Evolutionary conservation across 1,139 yeast genomes (phyloP), one percentile per base, ranked within the genome.

Genomic region (Candida neerlandica): DNA sequence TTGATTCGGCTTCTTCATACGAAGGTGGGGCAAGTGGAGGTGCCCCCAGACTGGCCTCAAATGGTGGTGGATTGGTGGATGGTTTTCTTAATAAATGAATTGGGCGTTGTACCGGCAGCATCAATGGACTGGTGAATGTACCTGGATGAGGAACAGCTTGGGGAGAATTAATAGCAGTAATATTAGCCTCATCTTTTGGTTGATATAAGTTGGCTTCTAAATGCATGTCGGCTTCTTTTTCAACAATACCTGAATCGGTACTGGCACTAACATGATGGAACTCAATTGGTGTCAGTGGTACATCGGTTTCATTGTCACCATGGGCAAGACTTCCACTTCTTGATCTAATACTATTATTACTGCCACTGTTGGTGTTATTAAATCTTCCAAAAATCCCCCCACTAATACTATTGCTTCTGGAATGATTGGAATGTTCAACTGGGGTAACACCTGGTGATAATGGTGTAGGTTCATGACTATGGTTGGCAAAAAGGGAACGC

Each of bases 191-290:
- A 27, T 58, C 59, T 7, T 60, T 75, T 0, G 94, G 94, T 57
- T 79, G 77, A 61, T 83, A 86, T 15, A 86, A 61, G 58, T 87
- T 86, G 1, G 91, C 75, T 21, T 77, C 79, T 26, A 82, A 60
- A 60, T 81, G 83, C 66, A 79, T 73, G 46, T 73, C 69, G 1
- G 61, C 58, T 43, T 73, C 78, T 45, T 50, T 44, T 43, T 51
- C 54, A 21, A 44, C 39, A 2, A 39, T 47, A 14, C 47, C 50
- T 30, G 70, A 75, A 35, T 71, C 75, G 44, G 67, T 64, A 49
- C 64, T 65, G 5, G 47, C 42, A 41, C 67, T 59, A 29, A 74
- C 55, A 52, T 70, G 78, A 33, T 60, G 66, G 54, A 74, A 73
- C 38, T 59, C 60, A 33, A 58, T 52, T 35, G 45, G 47, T 2